Conservation (phyloP, 495 filamentous ascomycete species). For the Penicillium steckii region DNA sequence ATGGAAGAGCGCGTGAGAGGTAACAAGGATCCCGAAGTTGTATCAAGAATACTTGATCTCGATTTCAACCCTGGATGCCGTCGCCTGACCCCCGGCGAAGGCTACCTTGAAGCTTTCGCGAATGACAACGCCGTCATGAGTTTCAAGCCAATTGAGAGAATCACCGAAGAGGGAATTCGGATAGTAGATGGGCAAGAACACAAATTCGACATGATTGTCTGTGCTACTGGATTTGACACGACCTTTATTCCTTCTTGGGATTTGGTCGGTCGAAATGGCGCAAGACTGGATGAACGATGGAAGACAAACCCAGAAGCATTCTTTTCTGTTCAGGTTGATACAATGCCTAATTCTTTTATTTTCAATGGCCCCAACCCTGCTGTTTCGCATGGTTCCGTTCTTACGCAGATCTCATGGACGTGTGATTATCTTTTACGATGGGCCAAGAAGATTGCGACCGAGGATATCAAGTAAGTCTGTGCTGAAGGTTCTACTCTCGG, state of each 20-base stretch:
- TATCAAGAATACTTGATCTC: not conserved
- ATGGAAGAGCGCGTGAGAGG: not conserved
- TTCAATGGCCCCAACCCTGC: not conserved
- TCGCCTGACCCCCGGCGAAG: not conserved
- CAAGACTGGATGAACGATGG: not conserved
- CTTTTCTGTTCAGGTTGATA: not conserved
- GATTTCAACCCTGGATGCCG: not conserved
- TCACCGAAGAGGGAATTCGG: not conserved
- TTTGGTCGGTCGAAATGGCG: not conserved
- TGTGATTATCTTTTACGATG: conserved; percentile 4
- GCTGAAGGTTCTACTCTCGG: no score
- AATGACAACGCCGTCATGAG: not conserved
- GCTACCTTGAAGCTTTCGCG: not conserved
- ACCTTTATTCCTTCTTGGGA: not conserved
- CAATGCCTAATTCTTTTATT: not conserved
- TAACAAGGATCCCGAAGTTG: not conserved
- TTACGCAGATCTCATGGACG: not conserved
- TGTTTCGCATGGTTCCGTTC: not conserved
- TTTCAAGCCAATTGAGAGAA: not conserved
- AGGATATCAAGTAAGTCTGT: conserved; percentile 7
- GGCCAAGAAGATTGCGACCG: conserved; percentile 4
- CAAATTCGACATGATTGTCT: not conserved
- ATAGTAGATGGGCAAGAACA: not conserved
- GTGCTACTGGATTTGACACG: not conserved
- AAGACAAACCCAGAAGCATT: not conserved